A percentile compares a stretch with the other conserved stretches of the same genome.
Evolutionary conservation across 768 basidiomycete species (phyloP).

Genomic region (Hygrocybe punicea): DNA sequence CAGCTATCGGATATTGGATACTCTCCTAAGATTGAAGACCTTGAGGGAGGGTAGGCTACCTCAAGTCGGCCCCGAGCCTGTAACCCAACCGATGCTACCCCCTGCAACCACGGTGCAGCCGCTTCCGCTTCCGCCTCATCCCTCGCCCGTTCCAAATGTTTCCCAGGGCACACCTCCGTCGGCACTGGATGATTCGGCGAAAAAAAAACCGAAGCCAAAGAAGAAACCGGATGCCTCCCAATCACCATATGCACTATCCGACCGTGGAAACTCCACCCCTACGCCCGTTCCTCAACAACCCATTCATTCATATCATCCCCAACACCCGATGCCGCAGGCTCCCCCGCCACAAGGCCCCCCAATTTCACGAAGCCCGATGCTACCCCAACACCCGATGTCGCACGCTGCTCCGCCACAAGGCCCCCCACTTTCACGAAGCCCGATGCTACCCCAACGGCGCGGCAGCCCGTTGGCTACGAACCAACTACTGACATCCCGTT

Average conservation of each 20-base stretch:
- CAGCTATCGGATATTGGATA: conserved; percentile 61
- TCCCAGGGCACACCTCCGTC: not conserved
- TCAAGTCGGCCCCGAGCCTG: conserved; percentile 15
- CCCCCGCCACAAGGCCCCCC: conserved; percentile 14
- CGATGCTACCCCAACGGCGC: conserved; percentile 24
- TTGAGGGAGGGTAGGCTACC: conserved; percentile 26
- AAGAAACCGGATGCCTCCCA: conserved; percentile 7
- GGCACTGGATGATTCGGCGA: not conserved
- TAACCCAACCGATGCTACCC: conserved; percentile 23
- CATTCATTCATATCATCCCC: conserved; percentile 5
- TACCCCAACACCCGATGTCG: conserved; percentile 12
- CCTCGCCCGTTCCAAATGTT: conserved; percentile 17
- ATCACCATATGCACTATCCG: not conserved
- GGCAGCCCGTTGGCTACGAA: conserved; percentile 38
- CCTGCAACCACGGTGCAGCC: conserved; percentile 27
- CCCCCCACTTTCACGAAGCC: conserved; percentile 14
- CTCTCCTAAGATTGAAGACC: conserved; percentile 29
- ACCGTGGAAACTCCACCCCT: not conserved
- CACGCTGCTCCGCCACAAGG: conserved; percentile 25
- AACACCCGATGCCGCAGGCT: not conserved
- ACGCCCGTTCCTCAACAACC: conserved; percentile 5
- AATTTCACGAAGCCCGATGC: conserved; percentile 17
- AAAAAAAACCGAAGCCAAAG: conserved; percentile 2
- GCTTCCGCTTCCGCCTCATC: conserved; percentile 17
- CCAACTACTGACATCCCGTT: conserved; percentile 30